Conservation (phyloP, 1,284 basidiomycete genomes). For the Coniferiporia sulphurascens region DNA sequence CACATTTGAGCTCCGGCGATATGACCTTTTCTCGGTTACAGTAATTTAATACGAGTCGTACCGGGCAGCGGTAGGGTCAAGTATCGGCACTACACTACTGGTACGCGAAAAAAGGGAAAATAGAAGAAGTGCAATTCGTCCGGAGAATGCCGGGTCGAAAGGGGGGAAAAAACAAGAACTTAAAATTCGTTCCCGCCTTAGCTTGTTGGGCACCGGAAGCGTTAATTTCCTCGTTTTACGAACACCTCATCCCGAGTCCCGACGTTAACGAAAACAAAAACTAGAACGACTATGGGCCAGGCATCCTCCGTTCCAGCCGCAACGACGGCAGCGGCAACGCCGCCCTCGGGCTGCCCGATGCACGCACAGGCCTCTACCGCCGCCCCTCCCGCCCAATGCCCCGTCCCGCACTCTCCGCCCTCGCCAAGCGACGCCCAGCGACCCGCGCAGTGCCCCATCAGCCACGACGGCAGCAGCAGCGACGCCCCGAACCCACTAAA, state of each 20-base stretch:
- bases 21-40: too few relatives aligned
- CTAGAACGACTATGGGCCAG: slow-evolving; percentile 13
- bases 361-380: slow-evolving; percentile 6
- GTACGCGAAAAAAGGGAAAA: too few relatives aligned
- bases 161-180: too few relatives aligned
- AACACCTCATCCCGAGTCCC: background rate
- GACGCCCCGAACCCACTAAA: slow-evolving; percentile 71
- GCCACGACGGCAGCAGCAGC: background rate
- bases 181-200: too few relatives aligned
- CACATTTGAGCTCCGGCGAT: too few relatives aligned
- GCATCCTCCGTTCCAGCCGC: slow-evolving; percentile 12
- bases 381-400: slow-evolving; percentile 12
- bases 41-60: too few relatives aligned
- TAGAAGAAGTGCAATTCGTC: too few relatives aligned
- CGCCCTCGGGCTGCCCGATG: slow-evolving; percentile 17
- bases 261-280: background rate
- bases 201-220: too few relatives aligned
- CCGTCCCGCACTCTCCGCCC: slow-evolving; percentile 6
- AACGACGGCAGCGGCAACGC: background rate
- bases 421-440: background rate
- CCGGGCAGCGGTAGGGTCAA: too few relatives aligned
- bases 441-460: slow-evolving; percentile 14
- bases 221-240: too few relatives aligned
- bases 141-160: too few relatives aligned
- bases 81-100: too few relatives aligned